Evolutionary conservation across 108 stramenopile genomes (phyloP).

Genomic region (Cyclotella distinguenda): DNA sequence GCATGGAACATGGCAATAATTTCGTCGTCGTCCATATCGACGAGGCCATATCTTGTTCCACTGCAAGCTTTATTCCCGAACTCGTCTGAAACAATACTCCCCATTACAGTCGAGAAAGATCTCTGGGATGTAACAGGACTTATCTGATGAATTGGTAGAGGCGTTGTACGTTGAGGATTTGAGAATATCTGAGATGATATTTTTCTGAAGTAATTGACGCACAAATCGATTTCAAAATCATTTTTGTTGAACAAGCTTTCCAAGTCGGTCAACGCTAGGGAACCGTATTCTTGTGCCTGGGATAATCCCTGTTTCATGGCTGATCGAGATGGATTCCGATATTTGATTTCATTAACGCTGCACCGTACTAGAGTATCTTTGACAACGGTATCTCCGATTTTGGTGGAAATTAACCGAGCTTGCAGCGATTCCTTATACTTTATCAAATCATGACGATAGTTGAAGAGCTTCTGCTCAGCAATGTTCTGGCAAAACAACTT

Average conservation of each 20-base stretch:
- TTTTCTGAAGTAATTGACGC: slow-evolving; percentile 3
- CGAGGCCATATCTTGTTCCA: neutral
- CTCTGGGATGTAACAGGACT: no score
- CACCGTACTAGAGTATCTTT: no score
- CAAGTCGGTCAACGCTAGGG: neutral
- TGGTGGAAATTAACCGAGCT: neutral
- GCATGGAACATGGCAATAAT: slow-evolving; percentile 1
- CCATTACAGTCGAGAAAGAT: no score
- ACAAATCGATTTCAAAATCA: slow-evolving; percentile 1
- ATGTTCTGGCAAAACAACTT: slow-evolving; percentile 10
- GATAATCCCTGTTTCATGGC: neutral
- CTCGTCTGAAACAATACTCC: no score
- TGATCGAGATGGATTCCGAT: neutral
- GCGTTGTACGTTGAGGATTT: neutral
- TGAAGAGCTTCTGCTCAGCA: slow-evolving; percentile 3
- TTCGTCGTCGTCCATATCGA: slow-evolving; percentile 9
- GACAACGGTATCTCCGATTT: no score
- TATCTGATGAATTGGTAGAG: no score
- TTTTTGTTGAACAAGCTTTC: slow-evolving; percentile 8
- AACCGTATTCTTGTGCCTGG: neutral
- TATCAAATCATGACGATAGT: slow-evolving; percentile 6
- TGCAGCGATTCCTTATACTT: slow-evolving; percentile 1
- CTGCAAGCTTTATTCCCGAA: neutral
- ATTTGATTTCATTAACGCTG: neutral
- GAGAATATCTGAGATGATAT: neutral